Conservation (phyloP, 2,329 filamentous ascomycete genomes). For the Alternaria conjuncta region DNA sequence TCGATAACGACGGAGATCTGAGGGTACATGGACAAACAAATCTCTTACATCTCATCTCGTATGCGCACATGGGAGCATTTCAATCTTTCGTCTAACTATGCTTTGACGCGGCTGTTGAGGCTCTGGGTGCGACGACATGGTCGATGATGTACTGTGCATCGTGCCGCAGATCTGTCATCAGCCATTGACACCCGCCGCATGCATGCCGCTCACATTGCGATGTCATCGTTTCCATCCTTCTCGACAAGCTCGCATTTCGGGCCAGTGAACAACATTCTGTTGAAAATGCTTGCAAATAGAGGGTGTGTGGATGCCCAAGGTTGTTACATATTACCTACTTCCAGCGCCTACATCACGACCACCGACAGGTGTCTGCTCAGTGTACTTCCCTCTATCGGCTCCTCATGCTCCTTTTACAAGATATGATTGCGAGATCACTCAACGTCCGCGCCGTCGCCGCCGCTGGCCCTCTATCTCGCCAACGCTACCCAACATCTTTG, state of each 20-base stretch:
- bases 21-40: background rate
- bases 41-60: background rate
- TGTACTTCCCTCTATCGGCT: background rate
- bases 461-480: background rate
- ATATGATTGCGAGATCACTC: background rate
- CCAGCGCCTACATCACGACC: background rate
- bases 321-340: background rate
- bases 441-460: background rate
- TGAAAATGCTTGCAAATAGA: background rate
- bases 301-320: background rate
- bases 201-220: background rate
- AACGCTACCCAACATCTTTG: background rate
- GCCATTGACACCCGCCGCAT: background rate
- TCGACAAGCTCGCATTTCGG: background rate
- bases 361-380: background rate
- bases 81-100: background rate
- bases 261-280: background rate
- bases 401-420: background rate
- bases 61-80: background rate
- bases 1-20: slow-evolving; percentile 9
- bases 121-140: background rate
- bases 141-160: background rate
- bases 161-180: slow-evolving; percentile 12
- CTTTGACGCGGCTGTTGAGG: background rate
- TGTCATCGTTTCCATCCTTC: background rate